These are phyloP conservation scores for Hemisphaericaspora lyxosophila DNA, from an alignment of 1,139 yeast species.

Conservation along the genomic window DNA sequence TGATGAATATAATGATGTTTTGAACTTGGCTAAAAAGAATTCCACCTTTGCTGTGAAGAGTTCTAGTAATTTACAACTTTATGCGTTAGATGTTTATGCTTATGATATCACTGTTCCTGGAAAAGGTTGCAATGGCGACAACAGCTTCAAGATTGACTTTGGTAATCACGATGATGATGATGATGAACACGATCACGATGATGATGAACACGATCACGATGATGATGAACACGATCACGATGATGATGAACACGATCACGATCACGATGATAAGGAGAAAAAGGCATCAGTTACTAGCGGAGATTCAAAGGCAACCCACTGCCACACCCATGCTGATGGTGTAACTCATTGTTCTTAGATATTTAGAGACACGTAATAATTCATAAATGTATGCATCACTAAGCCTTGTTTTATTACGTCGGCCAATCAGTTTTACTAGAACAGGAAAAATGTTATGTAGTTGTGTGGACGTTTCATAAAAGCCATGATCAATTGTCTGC, in stretches of 20 bases:
- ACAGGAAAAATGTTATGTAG: neutral
- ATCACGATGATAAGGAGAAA: slow-evolving; percentile 1
- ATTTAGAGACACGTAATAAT: neutral
- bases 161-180: slow-evolving; percentile 2
- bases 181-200: slow-evolving; percentile 3
- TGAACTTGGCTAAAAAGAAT: slow-evolving; percentile 19
- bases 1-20: slow-evolving; percentile 21
- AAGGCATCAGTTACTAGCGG: slow-evolving; percentile 6
- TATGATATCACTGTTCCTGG: slow-evolving; percentile 23
- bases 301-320: slow-evolving; percentile 12
- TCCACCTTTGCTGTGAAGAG: slow-evolving; percentile 17
- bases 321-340: slow-evolving; percentile 23
- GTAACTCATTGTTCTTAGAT: slow-evolving; percentile 16
- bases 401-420: neutral
- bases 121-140: slow-evolving; percentile 18
- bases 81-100: slow-evolving; percentile 23
- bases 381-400: neutral
- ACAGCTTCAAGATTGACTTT: slow-evolving; percentile 1
- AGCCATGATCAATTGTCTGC: neutral
- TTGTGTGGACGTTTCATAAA: neutral
- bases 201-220: slow-evolving; percentile 3
- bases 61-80: slow-evolving; percentile 18
- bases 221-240: slow-evolving; percentile 4
- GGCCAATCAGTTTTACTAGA: neutral
- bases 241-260: slow-evolving; percentile 4